Conservation (phyloP, 2,329 filamentous ascomycete genomes). For the Aspergillus glaucus region DNA sequence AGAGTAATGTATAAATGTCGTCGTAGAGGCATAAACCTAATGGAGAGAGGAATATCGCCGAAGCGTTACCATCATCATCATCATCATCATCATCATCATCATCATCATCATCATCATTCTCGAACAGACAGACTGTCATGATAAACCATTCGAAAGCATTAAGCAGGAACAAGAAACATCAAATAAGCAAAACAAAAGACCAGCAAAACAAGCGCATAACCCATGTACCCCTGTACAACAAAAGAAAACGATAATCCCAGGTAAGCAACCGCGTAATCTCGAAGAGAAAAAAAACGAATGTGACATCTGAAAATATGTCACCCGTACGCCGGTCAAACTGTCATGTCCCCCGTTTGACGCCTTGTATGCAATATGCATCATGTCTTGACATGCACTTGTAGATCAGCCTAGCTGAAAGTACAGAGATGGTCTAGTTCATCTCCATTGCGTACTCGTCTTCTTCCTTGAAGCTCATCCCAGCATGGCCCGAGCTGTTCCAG, state of each 20-base stretch:
- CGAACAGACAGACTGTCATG: constrained; percentile 12
- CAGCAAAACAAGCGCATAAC: constrained; percentile 2
- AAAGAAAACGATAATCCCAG: constrained; percentile 25
- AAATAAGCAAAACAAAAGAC: constrained; percentile 23
- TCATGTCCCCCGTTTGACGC: constrained; percentile 19
- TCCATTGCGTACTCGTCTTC: constrained; percentile 93
- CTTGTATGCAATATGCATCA: constrained; percentile 16
- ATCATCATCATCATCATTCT: constrained; percentile 7
- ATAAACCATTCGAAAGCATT: constrained; percentile 11
- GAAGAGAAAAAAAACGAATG: constrained; percentile 15
- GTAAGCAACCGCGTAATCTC: constrained; percentile 15
- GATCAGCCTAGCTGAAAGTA: constrained; percentile 3
- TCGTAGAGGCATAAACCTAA: not conserved
- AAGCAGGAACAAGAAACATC: constrained; percentile 7
- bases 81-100: constrained; percentile 6
- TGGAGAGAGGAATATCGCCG: constrained; percentile 1
- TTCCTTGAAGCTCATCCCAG: constrained; percentile 75
- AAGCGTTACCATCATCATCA: constrained; percentile 1
- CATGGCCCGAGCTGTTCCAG: constrained; percentile 46
- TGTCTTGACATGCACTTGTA: constrained; percentile 15
- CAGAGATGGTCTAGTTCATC: constrained; percentile 28
- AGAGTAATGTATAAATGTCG: constrained; percentile 4
- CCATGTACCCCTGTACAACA: constrained; percentile 18
- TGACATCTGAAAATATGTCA: constrained; percentile 14
- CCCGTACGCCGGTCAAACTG: constrained; percentile 41